These are phyloP conservation scores for Fusarium phyllophilum DNA, from an alignment of 2,329 filamentous ascomycete genomes.

Conservation along the genomic window DNA sequence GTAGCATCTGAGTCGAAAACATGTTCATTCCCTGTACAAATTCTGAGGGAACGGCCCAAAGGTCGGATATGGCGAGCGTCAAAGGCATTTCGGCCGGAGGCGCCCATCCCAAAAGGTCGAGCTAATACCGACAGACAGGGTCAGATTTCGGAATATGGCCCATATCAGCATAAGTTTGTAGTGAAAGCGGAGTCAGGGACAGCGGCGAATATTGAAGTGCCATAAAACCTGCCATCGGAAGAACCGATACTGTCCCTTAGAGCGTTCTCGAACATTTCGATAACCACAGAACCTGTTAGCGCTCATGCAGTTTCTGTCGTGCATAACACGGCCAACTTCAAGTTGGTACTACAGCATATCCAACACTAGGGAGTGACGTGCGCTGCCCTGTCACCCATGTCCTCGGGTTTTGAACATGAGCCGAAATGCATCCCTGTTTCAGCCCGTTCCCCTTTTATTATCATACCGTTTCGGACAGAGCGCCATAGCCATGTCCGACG, in stretches of 20 bases:
- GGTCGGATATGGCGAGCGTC: slow-evolving; percentile 10
- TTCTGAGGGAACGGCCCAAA: slow-evolving; percentile 5
- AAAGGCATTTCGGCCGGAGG: slow-evolving; percentile 23
- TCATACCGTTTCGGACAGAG: slow-evolving; percentile 16
- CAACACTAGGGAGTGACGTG: slow-evolving; percentile 18
- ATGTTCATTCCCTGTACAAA: not conserved
- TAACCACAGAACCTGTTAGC: slow-evolving; percentile 26
- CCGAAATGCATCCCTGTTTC: slow-evolving; percentile 34
- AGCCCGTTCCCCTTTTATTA: slow-evolving; percentile 33
- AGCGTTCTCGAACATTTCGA: slow-evolving; percentile 36
- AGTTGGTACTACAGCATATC: not conserved
- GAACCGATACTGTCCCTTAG: slow-evolving; percentile 22
- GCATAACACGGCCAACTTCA: slow-evolving; percentile 13
- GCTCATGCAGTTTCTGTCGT: slow-evolving; percentile 30
- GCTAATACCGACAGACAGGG: slow-evolving; percentile 8
- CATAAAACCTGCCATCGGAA: slow-evolving; percentile 3
- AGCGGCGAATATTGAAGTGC: slow-evolving; percentile 2
- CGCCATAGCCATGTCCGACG: not conserved
- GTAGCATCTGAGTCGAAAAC: not conserved
- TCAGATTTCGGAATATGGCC: slow-evolving; percentile 18
- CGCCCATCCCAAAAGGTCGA: slow-evolving; percentile 7
- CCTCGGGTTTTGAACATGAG: slow-evolving; percentile 14
- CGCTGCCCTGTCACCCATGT: slow-evolving; percentile 6
- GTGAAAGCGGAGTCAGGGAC: slow-evolving; percentile 20
- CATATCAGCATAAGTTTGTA: slow-evolving; percentile 16